phyloP scores from a whole-genome alignment of 2,329 filamentous ascomycete species.

The Trematosphaeria pertusa region DNA sequence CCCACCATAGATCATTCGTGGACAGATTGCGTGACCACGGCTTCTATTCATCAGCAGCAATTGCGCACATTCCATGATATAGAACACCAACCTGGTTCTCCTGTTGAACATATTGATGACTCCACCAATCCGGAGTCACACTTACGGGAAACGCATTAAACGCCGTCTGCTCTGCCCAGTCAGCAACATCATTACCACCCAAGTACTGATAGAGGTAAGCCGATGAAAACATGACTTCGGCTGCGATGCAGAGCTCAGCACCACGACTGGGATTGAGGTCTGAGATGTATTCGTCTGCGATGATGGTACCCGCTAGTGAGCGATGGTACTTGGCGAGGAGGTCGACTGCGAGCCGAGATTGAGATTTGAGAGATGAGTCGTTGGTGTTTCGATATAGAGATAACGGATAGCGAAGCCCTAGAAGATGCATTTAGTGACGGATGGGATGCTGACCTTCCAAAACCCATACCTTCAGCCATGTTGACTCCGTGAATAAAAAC shows the following conservation, averaged over 20 bases:
- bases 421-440: too few species aligned
- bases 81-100: constrained; percentile 53
- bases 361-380: background rate
- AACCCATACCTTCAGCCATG: background rate
- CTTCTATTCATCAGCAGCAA: background rate
- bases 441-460: too few species aligned
- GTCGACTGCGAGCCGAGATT: constrained; percentile 33
- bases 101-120: constrained; percentile 62
- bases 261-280: constrained; percentile 53
- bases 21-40: background rate
- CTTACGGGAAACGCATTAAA: constrained; percentile 64
- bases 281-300: constrained; percentile 59
- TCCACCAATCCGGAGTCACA: constrained; percentile 62
- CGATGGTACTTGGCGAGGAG: constrained; percentile 59
- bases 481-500: background rate
- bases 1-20: background rate
- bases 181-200: constrained; percentile 57
- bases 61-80: background rate
- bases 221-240: constrained; percentile 61
- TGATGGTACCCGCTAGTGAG: constrained; percentile 55
- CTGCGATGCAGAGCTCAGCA: constrained; percentile 60
- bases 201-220: constrained; percentile 59
- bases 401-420: background rate
- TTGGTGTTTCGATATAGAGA: background rate
- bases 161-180: constrained; percentile 59